Conservation (phyloP, 2,329 filamentous ascomycete genomes). For the Furcasterigmium sp. region DNA sequence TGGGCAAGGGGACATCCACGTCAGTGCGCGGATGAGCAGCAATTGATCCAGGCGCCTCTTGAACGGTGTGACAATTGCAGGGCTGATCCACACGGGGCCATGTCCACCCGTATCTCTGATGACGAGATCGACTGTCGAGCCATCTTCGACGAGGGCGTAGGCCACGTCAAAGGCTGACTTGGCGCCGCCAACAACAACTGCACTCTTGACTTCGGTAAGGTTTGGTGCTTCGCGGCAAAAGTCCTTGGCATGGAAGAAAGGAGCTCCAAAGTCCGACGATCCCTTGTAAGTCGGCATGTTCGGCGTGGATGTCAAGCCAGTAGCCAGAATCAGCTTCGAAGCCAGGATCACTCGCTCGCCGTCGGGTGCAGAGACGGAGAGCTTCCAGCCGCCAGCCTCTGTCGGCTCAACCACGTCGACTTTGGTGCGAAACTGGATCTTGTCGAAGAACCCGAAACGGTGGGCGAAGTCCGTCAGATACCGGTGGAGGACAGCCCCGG, state of each 20-base stretch:
- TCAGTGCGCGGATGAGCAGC: slow-evolving; percentile 37
- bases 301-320: slow-evolving; percentile 39
- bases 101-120: slow-evolving; percentile 53
- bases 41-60: slow-evolving; percentile 46
- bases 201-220: slow-evolving; percentile 23
- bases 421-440: slow-evolving; percentile 43
- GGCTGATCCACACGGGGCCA: slow-evolving; percentile 47
- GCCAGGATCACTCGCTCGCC: slow-evolving; percentile 18
- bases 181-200: slow-evolving; percentile 51
- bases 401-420: slow-evolving; percentile 36
- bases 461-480: slow-evolving; percentile 31
- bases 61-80: slow-evolving; percentile 39
- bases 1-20: slow-evolving; percentile 30
- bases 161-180: slow-evolving; percentile 62
- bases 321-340: slow-evolving; percentile 42
- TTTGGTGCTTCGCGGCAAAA: slow-evolving; percentile 25
- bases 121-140: slow-evolving; percentile 50
- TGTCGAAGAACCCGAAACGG: slow-evolving; percentile 41
- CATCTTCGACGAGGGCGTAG: slow-evolving; percentile 49
- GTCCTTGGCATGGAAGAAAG: slow-evolving; percentile 39
- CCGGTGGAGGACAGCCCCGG: slow-evolving; percentile 25
- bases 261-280: slow-evolving; percentile 26
- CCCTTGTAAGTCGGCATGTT: slow-evolving; percentile 33
- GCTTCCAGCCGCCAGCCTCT: slow-evolving; percentile 33
- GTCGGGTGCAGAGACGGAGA: slow-evolving; percentile 20